Evolutionary conservation across 352 stramenopile genomes (phyloP).

Genomic region (Peronospora belbahrii): DNA sequence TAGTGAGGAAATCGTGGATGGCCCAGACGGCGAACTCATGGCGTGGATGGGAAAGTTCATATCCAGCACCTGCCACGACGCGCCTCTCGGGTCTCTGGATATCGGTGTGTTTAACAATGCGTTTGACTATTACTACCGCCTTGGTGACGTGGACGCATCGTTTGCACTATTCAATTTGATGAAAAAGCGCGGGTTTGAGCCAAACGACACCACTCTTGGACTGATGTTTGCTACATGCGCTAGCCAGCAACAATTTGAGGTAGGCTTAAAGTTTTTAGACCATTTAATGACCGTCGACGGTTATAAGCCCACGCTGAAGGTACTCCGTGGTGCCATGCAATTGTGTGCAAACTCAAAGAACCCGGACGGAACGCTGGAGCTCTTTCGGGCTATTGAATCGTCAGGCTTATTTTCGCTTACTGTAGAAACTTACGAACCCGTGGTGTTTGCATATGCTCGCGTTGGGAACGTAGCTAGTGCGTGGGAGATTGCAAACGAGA

Average conservation of each 20-base stretch:
- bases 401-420: conserved; percentile 29
- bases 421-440: conserved; percentile 31
- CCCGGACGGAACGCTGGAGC: conserved; percentile 35
- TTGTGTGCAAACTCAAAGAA: conserved; percentile 42
- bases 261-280: conserved; percentile 56
- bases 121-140: conserved; percentile 51
- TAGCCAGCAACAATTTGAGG: conserved; percentile 31
- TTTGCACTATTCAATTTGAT: conserved; percentile 63
- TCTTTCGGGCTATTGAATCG: conserved; percentile 44
- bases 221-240: conserved; percentile 55
- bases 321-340: conserved; percentile 46
- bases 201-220: conserved; percentile 41
- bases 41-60: conserved; percentile 33
- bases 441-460: conserved; percentile 47
- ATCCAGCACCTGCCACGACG: conserved; percentile 37
- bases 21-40: conserved; percentile 15
- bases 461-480: conserved; percentile 42
- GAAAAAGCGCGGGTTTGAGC: conserved; percentile 31
- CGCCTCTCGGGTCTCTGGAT: conserved; percentile 28
- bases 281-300: conserved; percentile 38
- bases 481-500: conserved; percentile 28
- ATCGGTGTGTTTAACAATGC: conserved; percentile 54
- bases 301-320: conserved; percentile 37
- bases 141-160: conserved; percentile 35
- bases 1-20: conserved; percentile 14